Conservation (phyloP, 352 stramenopile species). For the Globisporangium parvum region DNA sequence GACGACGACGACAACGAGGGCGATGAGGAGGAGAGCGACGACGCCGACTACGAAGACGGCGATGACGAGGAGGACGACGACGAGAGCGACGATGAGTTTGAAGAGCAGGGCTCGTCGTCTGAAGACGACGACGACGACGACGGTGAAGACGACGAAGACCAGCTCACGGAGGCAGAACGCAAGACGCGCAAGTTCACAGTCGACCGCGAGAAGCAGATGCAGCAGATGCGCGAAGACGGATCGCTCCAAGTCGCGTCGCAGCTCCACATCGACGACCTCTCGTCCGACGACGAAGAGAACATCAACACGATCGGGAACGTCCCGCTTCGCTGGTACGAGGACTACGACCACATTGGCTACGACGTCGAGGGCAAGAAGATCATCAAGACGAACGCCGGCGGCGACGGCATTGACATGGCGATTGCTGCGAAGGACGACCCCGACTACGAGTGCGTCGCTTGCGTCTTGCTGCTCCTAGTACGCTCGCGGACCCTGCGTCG, state of each 20-base stretch:
- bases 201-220: conserved; percentile 68
- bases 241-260: conserved; percentile 77
- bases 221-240: conserved; percentile 81
- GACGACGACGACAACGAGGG: conserved; percentile 27
- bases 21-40: conserved; percentile 48
- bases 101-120: conserved; percentile 82
- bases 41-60: conserved; percentile 33
- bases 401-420: conserved; percentile 87
- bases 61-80: conserved; percentile 22
- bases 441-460: conserved; percentile 86
- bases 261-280: conserved; percentile 98
- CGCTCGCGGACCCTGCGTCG: not conserved
- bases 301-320: conserved; percentile 98
- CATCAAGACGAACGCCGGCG: conserved; percentile 84
- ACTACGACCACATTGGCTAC: conserved; percentile 99
- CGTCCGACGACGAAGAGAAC: conserved; percentile 96
- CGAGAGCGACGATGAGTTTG: conserved; percentile 62
- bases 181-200: conserved; percentile 70
- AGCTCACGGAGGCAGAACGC: conserved; percentile 77
- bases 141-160: conserved; percentile 60
- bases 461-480: not conserved
- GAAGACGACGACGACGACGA: conserved; percentile 53
- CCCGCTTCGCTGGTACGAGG: conserved; percentile 99
- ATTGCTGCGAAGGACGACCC: conserved; percentile 87
- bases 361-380: conserved; percentile 96